Evolutionary conservation across 2,329 filamentous ascomycete genomes (phyloP), one percentile per base, ranked within the genome.

Genomic region (Fusarium devonianum): DNA sequence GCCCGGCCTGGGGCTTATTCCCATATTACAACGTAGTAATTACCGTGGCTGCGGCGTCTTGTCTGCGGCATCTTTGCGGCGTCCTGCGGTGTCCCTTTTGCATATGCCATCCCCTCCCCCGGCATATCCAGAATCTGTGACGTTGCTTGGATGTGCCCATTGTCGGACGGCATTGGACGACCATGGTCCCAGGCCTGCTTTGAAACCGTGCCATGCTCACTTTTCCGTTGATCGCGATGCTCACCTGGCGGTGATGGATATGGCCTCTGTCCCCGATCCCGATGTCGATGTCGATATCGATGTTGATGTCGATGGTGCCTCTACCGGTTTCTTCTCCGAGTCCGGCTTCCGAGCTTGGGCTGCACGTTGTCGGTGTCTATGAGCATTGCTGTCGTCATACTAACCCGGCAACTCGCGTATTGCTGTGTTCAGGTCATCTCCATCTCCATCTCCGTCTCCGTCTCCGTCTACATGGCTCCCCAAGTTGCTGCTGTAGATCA

Each of bases 101-200:
- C 18, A 16, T 13, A 14, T 16, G 4, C n/a, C n/a, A n/a, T 3
- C 6, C 4, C 23, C 9, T 25, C 23, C 23, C 34, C 14, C 26
- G 25, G 25, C 28, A 21, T 28, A 40, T 40, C 38, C 39, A 26
- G 42, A 28, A 39, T 25, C 33, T 13, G 35, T 37, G 35, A 36
- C 22, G 33, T 19, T 38, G 23, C 11, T 28, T 5, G 23, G 13
- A 44, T 59, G 45, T 43, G 56, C 56, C 53, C 49, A 59, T 57
- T 47, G 49, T 54, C 32, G 44, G 42, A 22, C 22, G 53, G 53
- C 46, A 49, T 50, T 56, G 49, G 42, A 49, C 53, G 43, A 49
- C 36, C 14, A 48, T 48, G 41, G 18, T 26, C 28, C 53, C 45
- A 46, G 42, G 18, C 28, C 22, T 33, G 19, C 22, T 21, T 26